Base-by-base conservation (phyloP, 768 basidiomycete species). In the Suillus occidentalis region DNA sequence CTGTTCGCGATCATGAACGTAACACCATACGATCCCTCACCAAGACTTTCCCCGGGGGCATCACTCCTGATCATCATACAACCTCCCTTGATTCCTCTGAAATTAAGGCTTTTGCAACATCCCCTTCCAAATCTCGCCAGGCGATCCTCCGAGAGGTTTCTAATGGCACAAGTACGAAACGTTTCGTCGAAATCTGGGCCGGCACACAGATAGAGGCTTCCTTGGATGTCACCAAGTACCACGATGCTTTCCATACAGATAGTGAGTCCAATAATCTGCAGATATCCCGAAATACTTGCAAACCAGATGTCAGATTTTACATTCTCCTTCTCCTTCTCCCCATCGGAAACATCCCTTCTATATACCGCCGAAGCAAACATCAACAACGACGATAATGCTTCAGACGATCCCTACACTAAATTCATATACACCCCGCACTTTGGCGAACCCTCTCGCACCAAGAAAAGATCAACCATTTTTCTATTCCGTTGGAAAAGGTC, bases 221-320 rank as follows among this genome's bases (percentile, higher is more conserved):
- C 0, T 69, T 83, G 37, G 86, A 90, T 42, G 87, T 90, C 20
- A 85, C 87, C 1, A 82, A 85, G 34, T 69, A 70, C 5, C 88
- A 90, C 64, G 85, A 83, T 0, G 79, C 81, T 12, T 90, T 89
- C 67, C 88, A 88, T 68, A 77, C 83, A 5, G 89, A 91, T 67
- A 87, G 89, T 87, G 65, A 64, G 72, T 57, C 39, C 9, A 14
- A 20, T 45, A 13, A 63, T 25, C 4, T 1, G 6, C 13, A 6
- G 14, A 18, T 6, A 10, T 34, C n/a, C 31, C 5, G 12, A 13
- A 58, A 34, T 34, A 16, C 56, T 34, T 60, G 49, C 22, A 4
- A n/a, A 42, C 34, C 13, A 2, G 14, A 53, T 42, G n/a, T 14
- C 63, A 90, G 89, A 88, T 60, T 81, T 76, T 61, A 69, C 89